A percentile compares a stretch with the other conserved stretches of the same genome.
phyloP scores from a whole-genome alignment of 2,329 filamentous ascomycete genomes.

The Ophiobolus disseminans region DNA sequence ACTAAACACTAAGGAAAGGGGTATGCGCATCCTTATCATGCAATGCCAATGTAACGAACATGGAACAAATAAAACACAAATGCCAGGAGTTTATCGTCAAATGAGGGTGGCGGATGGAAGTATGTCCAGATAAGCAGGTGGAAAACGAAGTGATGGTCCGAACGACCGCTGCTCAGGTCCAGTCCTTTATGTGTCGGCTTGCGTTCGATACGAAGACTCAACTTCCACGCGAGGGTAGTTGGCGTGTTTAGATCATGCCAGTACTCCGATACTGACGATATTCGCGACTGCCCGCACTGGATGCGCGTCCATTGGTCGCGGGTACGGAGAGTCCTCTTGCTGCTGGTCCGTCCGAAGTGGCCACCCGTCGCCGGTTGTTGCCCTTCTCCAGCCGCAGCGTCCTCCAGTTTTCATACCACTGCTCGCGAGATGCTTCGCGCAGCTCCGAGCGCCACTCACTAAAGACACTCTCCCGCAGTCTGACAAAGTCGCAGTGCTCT shows the following conservation, averaged over 20 bases:
- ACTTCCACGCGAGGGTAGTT: constrained; percentile 1
- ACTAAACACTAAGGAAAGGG: constrained; percentile 29
- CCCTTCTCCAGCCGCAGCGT: constrained; percentile 59
- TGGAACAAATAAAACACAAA: constrained; percentile 12
- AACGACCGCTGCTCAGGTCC: no score
- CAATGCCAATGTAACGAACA: constrained; percentile 11
- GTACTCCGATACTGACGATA: constrained; percentile 31
- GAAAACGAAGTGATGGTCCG: no score
- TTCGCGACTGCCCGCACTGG: constrained; percentile 39
- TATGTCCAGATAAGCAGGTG: constrained; percentile 2
- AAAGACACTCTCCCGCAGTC: constrained; percentile 90
- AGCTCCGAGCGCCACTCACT: constrained; percentile 91
- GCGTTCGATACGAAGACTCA: no score
- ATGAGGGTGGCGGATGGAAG: constrained; percentile 4
- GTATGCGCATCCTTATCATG: constrained; percentile 34
- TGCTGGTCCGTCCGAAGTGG: constrained; percentile 39
- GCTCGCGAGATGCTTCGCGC: constrained; percentile 85
- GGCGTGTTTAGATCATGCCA: not conserved
- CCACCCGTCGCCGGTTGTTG: constrained; percentile 29
- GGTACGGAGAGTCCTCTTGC: constrained; percentile 34
- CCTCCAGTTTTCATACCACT: constrained; percentile 97
- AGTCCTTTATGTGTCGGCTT: no score
- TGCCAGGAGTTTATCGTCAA: constrained; percentile 12
- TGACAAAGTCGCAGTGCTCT: constrained; percentile 91
- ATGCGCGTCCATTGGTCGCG: constrained; percentile 40